Percentiles rank a stretch among this genome's conserved stretches.
These are phyloP conservation scores for Amanita pallidorosea DNA, from an alignment of 768 basidiomycete species.

Conservation along the genomic window DNA sequence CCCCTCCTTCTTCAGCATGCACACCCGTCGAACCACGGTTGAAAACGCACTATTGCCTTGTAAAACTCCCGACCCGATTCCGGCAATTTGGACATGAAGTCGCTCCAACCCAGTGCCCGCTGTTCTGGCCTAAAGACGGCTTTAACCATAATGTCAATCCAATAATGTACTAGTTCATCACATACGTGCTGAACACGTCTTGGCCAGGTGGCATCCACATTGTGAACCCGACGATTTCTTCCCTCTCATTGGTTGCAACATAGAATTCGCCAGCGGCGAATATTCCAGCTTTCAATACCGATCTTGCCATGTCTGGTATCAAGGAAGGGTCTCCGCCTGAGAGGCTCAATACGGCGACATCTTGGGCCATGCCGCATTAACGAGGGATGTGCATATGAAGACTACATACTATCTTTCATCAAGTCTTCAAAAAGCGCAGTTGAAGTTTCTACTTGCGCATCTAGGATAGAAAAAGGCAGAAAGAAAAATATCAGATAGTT, in stretches of 20 bases:
- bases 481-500: background rate
- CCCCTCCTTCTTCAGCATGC: background rate
- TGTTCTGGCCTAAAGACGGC: slow-evolving; percentile 19
- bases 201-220: slow-evolving; percentile 22
- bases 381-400: background rate
- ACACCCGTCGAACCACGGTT: background rate
- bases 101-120: slow-evolving; percentile 15
- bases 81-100: slow-evolving; percentile 15
- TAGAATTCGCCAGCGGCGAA: slow-evolving; percentile 20
- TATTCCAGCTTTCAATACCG: slow-evolving; percentile 10
- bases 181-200: slow-evolving; percentile 21
- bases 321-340: slow-evolving; percentile 15
- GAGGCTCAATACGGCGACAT: slow-evolving; percentile 15
- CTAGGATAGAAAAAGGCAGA: slow-evolving; percentile 2
- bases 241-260: slow-evolving; percentile 13
- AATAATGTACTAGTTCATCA: background rate
- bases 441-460: slow-evolving; percentile 10
- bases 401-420: slow-evolving; percentile 13
- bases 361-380: slow-evolving; percentile 7
- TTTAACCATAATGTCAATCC: background rate
- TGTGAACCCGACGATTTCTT: slow-evolving; percentile 16
- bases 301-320: slow-evolving; percentile 14
- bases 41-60: slow-evolving; percentile 11
- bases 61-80: slow-evolving; percentile 15
- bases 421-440: slow-evolving; percentile 13